Base-by-base conservation (phyloP, 1,139 yeast genomes). In the Debaryomycetaceae sp. region DNA sequence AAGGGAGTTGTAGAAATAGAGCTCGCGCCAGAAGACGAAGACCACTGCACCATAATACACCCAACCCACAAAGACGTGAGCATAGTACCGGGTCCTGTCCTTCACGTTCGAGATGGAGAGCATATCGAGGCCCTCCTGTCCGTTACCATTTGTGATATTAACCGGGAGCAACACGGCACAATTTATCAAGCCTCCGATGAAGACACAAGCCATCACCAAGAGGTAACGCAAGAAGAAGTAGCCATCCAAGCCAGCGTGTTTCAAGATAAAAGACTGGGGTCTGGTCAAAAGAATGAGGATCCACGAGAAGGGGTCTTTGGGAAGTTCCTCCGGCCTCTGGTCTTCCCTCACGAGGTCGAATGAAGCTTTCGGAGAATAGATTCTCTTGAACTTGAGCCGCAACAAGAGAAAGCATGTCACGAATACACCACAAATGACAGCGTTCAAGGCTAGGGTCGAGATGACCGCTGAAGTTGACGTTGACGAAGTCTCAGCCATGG, bases 1-100 rank as follows among this genome's bases (percentile, higher is more conserved):
- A 40, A 85, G 65, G 4, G 92, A 74, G 35, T 79, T 72, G 57
- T 77, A 90, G 54, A 74, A 86, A 39, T 73, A 72, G 49, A 86
- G 61, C 53, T 90, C 98, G 32, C 95, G 63, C 58, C 83, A 86
- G 35, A 86, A 66, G 20, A 80, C 65, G 49, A 72, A 85, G 25
- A 82, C 51, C 31, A 82, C 66, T 25, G 64, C 51, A 26, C 92
- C 86, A 52, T 78, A 83, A 49, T 71, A 82, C 24, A 74, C 41
- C 92, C 94, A 81, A 3, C 90, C 76, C 31, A 83, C 57, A 36
- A 90, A 68, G 2, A 78, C 87, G 48, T 87, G 95, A 2, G 96
- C 96, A 53, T 74, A 90, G 53, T 79, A 81, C 33, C 94, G 67
- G 30, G 68, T 55, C 30, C 56, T 53, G 45, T 72, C 43, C 18